Evolutionary conservation across 805 yeast genomes (phyloP), one percentile per base, ranked within the genome.

Genomic region (Wickerhamiella australiensis): DNA sequence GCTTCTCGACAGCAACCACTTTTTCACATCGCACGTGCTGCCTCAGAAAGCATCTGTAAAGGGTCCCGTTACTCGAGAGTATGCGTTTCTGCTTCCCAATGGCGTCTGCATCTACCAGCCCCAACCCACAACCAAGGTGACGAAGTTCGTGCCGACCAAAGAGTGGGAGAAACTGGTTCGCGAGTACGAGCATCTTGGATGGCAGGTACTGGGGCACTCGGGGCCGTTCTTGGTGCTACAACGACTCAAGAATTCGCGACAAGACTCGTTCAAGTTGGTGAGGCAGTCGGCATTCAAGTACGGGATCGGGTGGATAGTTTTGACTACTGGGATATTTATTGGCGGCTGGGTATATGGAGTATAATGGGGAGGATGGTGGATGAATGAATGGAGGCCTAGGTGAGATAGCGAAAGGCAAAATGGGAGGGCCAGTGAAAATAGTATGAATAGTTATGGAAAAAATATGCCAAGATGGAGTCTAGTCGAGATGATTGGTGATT

Each of bases 181-280:
- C 44, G 68, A 62, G 52, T 64, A 78, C 40, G 74, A 76, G 49
- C 63, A 60, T 21, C 59, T 62, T 20, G 69, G 69, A 11, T 80
- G 82, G 82, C 68, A 63, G 50, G 66, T 79, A n/a, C 65, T 77
- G 29, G 84, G 75, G 27, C 64, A 63, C 7, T 61, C 61, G 3
- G 61, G 62, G 2, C 61, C 64, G 40, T 57, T 73, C 8, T 56
- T 75, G 21, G 66, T 75, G 11, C 72, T 75, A 53, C 68, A 67
- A 42, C 65, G 75, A 41, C 52, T 48, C 46, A 48, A 15, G 42
- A 53, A 47, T 17, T 27, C 41, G 2, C 44, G 29, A 20, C 49
- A 33, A 15, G 25, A 15, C 5, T 29, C 23, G 8, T 18, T 27
- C 7, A 45, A n/a, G 29, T 23, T 15, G 13, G 38, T 47, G 11